Evolutionary conservation across 805 yeast genomes (phyloP).

Genomic region (Lachancea quebecensis): DNA sequence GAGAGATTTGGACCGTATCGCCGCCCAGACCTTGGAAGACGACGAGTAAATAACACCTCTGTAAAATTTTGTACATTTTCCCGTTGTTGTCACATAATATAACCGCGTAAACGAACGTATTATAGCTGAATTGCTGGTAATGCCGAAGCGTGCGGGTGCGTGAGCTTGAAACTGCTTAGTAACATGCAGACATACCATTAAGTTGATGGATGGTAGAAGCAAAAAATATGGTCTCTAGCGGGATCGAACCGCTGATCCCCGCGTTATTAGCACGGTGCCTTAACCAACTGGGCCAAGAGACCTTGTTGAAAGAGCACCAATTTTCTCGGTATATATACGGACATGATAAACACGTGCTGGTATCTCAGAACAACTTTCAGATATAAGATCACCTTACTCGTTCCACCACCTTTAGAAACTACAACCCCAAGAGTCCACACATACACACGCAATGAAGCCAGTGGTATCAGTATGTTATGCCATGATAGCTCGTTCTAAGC

Average conservation of each 20-base stretch:
- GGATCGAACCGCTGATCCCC: constrained; percentile 35
- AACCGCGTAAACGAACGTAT: not conserved
- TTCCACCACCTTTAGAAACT: not conserved
- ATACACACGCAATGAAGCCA: constrained; percentile 35
- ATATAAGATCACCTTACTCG: not conserved
- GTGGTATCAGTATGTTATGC: constrained; percentile 39
- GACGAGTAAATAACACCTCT: constrained; percentile 45
- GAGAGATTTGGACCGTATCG: constrained; percentile 99
- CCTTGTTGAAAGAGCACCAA: constrained; percentile 7
- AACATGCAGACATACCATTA: too few species aligned
- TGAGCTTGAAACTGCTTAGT: too few species aligned
- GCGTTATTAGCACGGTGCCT: constrained; percentile 35
- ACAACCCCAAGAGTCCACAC: not conserved
- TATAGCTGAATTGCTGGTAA: too few species aligned
- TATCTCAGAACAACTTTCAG: too few species aligned
- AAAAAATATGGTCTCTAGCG: constrained; percentile 28
- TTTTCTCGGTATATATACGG: too few species aligned
- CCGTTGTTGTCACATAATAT: constrained; percentile 3
- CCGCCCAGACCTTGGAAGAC: constrained; percentile 95
- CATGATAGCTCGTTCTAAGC: too few species aligned
- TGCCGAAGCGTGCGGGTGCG: not conserved
- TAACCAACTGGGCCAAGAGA: constrained; percentile 35
- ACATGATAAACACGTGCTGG: too few species aligned
- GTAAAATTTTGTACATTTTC: constrained; percentile 15
- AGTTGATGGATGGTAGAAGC: too few species aligned